phyloP scores from a whole-genome alignment of 371 early-diverging fungal species.

The Mucor circinelloides region DNA sequence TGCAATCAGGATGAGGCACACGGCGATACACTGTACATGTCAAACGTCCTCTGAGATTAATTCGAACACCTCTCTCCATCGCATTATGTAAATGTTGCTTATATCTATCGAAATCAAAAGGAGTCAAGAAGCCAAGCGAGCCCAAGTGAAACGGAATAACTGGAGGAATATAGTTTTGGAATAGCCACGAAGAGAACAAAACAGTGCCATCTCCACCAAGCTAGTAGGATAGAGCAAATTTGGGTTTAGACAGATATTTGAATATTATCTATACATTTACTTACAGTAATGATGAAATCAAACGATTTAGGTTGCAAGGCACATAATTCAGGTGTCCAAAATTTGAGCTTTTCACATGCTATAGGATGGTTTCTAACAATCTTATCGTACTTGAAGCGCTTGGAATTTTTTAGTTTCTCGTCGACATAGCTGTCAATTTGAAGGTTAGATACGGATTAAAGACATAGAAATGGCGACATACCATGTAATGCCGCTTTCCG shows the following conservation, averaged over 20 bases:
- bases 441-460: not conserved
- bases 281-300: constrained; percentile 80
- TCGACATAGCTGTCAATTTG: constrained; percentile 60
- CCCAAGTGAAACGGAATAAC: constrained; percentile 91
- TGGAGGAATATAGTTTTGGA: constrained; percentile 89
- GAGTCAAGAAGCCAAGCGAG: constrained; percentile 91
- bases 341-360: constrained; percentile 51
- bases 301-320: constrained; percentile 67
- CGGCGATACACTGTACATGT: constrained; percentile 80
- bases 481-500: constrained; percentile 65
- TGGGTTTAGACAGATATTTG: not conserved
- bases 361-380: constrained; percentile 38
- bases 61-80: constrained; percentile 74
- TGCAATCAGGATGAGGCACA: constrained; percentile 38
- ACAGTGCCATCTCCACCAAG: constrained; percentile 92
- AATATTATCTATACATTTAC: not conserved
- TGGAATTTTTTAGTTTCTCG: constrained; percentile 61
- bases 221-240: constrained; percentile 35
- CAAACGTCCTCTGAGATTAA: constrained; percentile 89
- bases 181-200: constrained; percentile 89
- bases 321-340: constrained; percentile 84
- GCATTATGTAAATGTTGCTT: constrained; percentile 60
- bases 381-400: constrained; percentile 59
- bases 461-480: constrained; percentile 29
- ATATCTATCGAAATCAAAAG: constrained; percentile 76